phyloP scores from a whole-genome alignment of 257 asterid species.

The Petunia axillaris region DNA sequence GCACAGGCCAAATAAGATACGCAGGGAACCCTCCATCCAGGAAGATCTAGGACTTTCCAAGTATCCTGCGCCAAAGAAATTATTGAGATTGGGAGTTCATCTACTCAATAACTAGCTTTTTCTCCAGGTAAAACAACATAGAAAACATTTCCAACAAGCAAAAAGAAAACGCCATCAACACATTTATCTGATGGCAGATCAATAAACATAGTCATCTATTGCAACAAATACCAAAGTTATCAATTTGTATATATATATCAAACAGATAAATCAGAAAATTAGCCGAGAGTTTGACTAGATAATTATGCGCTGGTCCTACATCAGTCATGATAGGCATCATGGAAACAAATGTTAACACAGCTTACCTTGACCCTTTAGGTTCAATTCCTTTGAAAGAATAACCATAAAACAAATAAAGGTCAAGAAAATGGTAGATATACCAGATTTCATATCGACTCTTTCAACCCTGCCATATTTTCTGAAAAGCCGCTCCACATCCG shows the following conservation, averaged over 20 bases:
- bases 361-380: not conserved
- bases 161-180: slow-evolving; percentile 25
- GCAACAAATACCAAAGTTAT: not conserved
- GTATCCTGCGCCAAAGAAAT: slow-evolving; percentile 99
- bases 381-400: not conserved
- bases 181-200: slow-evolving; percentile 1
- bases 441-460: slow-evolving; percentile 94
- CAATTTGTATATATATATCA: not conserved
- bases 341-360: slow-evolving; percentile 22
- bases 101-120: slow-evolving; percentile 47
- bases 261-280: not conserved
- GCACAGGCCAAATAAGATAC: slow-evolving; percentile 90
- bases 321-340: not conserved
- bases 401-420: not conserved
- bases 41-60: slow-evolving; percentile 87
- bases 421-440: slow-evolving; percentile 42
- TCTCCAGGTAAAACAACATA: slow-evolving; percentile 44
- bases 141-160: slow-evolving; percentile 19
- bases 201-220: not conserved
- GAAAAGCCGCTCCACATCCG: slow-evolving; percentile 86
- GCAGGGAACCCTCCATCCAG: slow-evolving; percentile 92
- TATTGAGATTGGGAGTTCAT: slow-evolving; percentile 74
- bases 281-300: not conserved
- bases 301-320: slow-evolving; percentile 7
- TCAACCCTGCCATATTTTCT: slow-evolving; percentile 87